These are phyloP conservation scores for Chrysochromulina tobinii DNA, from an alignment of 78 protist genomes.

Conservation along the genomic window DNA sequence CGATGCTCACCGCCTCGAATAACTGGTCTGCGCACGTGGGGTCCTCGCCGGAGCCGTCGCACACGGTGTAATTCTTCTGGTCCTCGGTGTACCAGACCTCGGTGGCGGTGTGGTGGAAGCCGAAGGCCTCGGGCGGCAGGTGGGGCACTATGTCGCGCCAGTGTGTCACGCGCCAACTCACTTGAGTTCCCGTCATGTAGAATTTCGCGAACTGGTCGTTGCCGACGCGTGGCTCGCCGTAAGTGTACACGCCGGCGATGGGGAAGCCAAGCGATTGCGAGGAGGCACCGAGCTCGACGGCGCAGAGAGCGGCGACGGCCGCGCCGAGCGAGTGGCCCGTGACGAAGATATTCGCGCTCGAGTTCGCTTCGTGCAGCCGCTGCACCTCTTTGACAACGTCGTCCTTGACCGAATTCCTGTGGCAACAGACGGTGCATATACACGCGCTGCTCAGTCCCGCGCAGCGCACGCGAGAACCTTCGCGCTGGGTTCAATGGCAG, in stretches of 20 bases:
- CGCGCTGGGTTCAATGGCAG: no score
- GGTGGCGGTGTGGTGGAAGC: not conserved
- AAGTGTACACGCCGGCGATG: not conserved
- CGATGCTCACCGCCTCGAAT: not conserved
- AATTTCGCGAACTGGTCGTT: not conserved
- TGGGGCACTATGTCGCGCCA: slow-evolving; percentile 22
- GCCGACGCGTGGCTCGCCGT: slow-evolving; percentile 36
- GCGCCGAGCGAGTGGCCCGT: slow-evolving; percentile 32
- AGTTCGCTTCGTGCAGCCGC: no score
- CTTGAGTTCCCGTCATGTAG: not conserved
- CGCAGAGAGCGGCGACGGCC: slow-evolving; percentile 1
- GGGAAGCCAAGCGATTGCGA: not conserved
- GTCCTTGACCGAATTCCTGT: not conserved
- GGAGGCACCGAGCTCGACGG: not conserved
- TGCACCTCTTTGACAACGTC: not conserved
- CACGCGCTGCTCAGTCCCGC: no score
- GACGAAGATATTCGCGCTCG: not conserved
- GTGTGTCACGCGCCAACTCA: slow-evolving; percentile 15
- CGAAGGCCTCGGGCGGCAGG: not conserved
- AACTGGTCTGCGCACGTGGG: slow-evolving; percentile 1
- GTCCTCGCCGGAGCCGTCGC: slow-evolving; percentile 29
- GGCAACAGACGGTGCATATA: no score
- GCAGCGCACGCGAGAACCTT: no score
- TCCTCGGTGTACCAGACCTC: slow-evolving; percentile 15
- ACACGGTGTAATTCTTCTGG: not conserved